A percentile compares a stretch with the other conserved stretches of the same genome.
Evolutionary conservation across 108 stramenopile genomes (phyloP).

Genomic region (Seminavis robusta): DNA sequence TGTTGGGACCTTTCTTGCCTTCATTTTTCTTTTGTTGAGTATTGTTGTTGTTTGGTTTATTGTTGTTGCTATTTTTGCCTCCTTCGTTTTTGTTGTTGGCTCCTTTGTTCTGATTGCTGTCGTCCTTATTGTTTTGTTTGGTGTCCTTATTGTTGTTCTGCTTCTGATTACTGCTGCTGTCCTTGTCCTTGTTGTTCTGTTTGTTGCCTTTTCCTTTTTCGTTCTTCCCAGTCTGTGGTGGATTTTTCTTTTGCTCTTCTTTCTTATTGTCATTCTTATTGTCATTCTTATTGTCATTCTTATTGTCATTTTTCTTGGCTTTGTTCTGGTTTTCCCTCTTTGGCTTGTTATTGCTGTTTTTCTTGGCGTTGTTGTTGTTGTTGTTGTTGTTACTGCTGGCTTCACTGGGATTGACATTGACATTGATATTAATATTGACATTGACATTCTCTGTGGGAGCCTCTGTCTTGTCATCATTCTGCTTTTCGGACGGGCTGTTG

Average conservation of each 20-base stretch:
- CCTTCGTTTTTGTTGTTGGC: conserved; percentile 1
- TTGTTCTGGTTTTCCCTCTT: conserved; percentile 2
- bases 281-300: background rate
- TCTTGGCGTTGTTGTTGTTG: background rate
- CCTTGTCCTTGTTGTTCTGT: background rate
- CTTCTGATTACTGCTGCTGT: conserved; percentile 1
- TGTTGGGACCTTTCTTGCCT: conserved; percentile 6
- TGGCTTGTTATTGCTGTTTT: background rate
- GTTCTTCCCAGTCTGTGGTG: conserved; percentile 8
- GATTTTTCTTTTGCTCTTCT: conserved; percentile 5
- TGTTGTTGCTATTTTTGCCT: conserved; percentile 1
- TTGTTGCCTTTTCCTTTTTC: conserved; percentile 6
- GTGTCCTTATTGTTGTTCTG: conserved; percentile 1
- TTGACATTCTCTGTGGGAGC: background rate
- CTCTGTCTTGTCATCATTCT: too few relatives aligned
- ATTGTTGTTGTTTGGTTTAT: conserved; percentile 15
- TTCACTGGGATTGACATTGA: conserved; percentile 1
- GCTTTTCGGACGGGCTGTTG: background rate
- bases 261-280: conserved; percentile 3
- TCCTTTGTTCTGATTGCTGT: conserved; percentile 11
- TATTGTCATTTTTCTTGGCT: conserved; percentile 8
- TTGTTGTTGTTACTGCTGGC: conserved; percentile 13
- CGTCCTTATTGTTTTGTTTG: conserved; percentile 1
- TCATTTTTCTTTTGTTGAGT: conserved; percentile 11
- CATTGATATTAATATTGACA: background rate